These are phyloP conservation scores for Mucor circinelloides DNA, from an alignment of 371 early-diverging fungal species.

Conservation along the genomic window DNA sequence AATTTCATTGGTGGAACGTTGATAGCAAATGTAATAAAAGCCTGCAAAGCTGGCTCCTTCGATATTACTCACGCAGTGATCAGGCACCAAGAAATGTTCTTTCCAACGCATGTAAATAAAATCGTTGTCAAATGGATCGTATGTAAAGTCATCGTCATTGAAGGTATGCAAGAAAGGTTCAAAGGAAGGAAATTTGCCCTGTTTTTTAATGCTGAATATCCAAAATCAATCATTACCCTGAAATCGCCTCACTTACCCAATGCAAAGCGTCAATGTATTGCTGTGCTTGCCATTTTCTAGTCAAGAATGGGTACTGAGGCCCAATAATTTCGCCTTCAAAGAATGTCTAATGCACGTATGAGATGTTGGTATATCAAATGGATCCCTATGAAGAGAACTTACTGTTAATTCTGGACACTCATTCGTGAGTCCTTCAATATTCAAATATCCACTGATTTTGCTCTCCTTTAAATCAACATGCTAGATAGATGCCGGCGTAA, in stretches of 20 bases:
- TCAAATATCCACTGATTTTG: slow-evolving; percentile 78
- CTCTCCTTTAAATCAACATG: slow-evolving; percentile 77
- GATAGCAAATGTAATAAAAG: slow-evolving; percentile 92
- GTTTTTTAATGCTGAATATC: background rate
- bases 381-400: background rate
- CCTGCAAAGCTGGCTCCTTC: slow-evolving; percentile 94
- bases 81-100: slow-evolving; percentile 94
- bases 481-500: slow-evolving; percentile 33
- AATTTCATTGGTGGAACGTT: slow-evolving; percentile 74
- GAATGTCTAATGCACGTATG: slow-evolving; percentile 56
- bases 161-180: slow-evolving; percentile 57
- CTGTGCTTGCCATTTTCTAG: slow-evolving; percentile 87
- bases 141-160: slow-evolving; percentile 66
- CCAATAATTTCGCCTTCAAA: slow-evolving; percentile 89
- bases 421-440: slow-evolving; percentile 79
- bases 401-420: slow-evolving; percentile 63
- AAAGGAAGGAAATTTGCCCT: slow-evolving; percentile 48
- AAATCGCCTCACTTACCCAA: slow-evolving; percentile 63
- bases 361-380: background rate
- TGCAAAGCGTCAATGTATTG: slow-evolving; percentile 75
- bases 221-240: background rate
- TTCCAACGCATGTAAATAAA: slow-evolving; percentile 96
- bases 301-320: slow-evolving; percentile 75
- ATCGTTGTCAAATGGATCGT: slow-evolving; percentile 66
- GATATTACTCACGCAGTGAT: slow-evolving; percentile 84